Evolutionary conservation across 441 rosid genomes (phyloP).

Genomic region (Daphne laureola): DNA sequence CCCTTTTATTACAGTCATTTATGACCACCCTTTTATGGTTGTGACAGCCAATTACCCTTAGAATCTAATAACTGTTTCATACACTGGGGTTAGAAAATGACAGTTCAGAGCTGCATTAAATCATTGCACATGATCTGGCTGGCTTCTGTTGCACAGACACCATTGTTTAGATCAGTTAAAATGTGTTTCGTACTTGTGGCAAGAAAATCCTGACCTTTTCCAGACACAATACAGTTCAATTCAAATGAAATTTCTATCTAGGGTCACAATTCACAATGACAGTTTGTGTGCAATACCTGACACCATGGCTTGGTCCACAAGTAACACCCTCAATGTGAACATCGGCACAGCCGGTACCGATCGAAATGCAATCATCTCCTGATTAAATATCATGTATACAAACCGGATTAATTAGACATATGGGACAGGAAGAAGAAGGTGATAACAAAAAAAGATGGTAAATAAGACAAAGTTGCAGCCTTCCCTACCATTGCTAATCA

Average conservation of each 20-base stretch:
- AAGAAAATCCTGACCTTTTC: neutral
- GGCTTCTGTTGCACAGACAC: neutral
- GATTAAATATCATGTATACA: conserved; percentile 6
- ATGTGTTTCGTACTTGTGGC: neutral
- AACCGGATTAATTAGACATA: no score
- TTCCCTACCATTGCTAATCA: conserved; percentile 68
- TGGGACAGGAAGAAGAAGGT: neutral
- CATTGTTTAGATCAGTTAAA: neutral
- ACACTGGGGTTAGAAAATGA: conserved; percentile 6
- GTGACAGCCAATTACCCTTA: neutral
- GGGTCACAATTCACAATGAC: neutral
- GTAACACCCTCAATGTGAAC: conserved; percentile 78
- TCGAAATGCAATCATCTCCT: conserved; percentile 97
- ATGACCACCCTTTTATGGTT: neutral
- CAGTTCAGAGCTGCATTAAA: neutral
- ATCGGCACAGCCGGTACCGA: conserved; percentile 79
- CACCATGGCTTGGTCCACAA: conserved; percentile 98
- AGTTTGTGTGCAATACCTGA: conserved; percentile 44
- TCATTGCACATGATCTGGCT: conserved; percentile 4
- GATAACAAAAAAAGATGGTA: neutral
- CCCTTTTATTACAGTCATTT: neutral
- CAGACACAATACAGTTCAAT: neutral
- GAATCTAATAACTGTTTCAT: neutral
- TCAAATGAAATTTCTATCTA: neutral
- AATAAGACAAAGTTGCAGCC: neutral